Evolutionary conservation across 164 flowering plant species (phyloP).

Genomic region (Aristolochia fimbriata): DNA sequence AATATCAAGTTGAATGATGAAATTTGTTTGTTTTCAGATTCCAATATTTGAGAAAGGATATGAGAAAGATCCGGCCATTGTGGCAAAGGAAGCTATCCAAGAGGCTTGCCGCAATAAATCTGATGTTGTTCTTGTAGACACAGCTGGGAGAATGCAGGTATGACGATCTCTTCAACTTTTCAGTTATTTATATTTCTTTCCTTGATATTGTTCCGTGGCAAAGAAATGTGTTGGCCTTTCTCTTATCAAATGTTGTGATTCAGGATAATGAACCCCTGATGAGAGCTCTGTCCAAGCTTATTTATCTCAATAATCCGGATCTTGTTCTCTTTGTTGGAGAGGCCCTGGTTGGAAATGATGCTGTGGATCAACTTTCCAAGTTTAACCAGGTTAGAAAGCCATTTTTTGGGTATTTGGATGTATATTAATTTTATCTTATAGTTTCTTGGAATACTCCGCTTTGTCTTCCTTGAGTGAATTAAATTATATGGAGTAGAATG

Average conservation of each 20-base stretch:
- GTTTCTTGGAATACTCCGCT: too few species aligned
- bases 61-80: constrained; percentile 95
- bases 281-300: constrained; percentile 93
- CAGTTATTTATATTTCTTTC: too few species aligned
- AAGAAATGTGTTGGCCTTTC: not conserved
- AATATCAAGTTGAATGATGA: not conserved
- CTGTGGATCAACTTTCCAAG: constrained; percentile 90
- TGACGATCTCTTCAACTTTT: too few species aligned
- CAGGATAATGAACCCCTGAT: constrained; percentile 97
- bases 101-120: constrained; percentile 81
- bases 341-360: constrained; percentile 97
- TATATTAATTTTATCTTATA: too few species aligned
- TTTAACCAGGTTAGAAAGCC: constrained; percentile 63
- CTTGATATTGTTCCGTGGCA: not conserved
- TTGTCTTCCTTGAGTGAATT: too few species aligned
- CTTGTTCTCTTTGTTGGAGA: constrained; percentile 94
- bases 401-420: not conserved
- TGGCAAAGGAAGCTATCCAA: constrained; percentile 93
- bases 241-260: not conserved
- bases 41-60: constrained; percentile 20
- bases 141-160: constrained; percentile 99
- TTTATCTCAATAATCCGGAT: constrained; percentile 82
- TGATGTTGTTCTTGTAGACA: constrained; percentile 96
- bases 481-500: not conserved
- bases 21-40: not conserved